Evolutionary conservation across 106 monocot species (phyloP).

Genomic region (Dioscorea zingiberensis): DNA sequence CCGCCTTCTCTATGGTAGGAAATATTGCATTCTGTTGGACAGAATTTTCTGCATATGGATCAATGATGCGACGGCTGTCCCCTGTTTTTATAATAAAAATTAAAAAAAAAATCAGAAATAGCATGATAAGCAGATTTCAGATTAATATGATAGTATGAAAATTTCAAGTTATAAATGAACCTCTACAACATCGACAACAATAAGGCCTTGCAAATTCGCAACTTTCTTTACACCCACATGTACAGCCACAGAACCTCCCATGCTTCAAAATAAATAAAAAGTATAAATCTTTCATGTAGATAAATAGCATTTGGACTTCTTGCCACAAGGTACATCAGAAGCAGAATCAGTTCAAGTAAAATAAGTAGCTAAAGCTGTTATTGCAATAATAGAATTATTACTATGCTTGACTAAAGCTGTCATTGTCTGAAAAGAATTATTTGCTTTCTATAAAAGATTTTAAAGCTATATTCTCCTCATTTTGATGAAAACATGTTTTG

Average conservation of each 20-base stretch:
- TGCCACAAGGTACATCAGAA: too few species aligned
- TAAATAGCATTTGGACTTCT: too few species aligned
- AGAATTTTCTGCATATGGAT: constrained; percentile 97
- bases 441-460: too few species aligned
- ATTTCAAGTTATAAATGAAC: constrained; percentile 29
- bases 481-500: too few species aligned
- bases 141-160: not conserved
- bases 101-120: not conserved
- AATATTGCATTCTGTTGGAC: constrained; percentile 75
- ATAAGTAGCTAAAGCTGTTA: too few species aligned
- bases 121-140: not conserved
- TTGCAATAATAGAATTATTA: too few species aligned
- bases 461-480: too few species aligned
- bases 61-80: constrained; percentile 93
- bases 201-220: constrained; percentile 48
- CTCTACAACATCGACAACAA: constrained; percentile 99
- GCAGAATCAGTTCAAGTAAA: too few species aligned
- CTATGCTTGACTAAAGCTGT: too few species aligned
- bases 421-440: too few species aligned
- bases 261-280: constrained; percentile 38
- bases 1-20: constrained; percentile 83
- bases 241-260: constrained; percentile 97
- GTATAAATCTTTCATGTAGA: too few species aligned
- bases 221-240: constrained; percentile 80
- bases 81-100: constrained; percentile 27